Conservation (phyloP, 306 rosid species). For the Hippophae rhamnoides region DNA sequence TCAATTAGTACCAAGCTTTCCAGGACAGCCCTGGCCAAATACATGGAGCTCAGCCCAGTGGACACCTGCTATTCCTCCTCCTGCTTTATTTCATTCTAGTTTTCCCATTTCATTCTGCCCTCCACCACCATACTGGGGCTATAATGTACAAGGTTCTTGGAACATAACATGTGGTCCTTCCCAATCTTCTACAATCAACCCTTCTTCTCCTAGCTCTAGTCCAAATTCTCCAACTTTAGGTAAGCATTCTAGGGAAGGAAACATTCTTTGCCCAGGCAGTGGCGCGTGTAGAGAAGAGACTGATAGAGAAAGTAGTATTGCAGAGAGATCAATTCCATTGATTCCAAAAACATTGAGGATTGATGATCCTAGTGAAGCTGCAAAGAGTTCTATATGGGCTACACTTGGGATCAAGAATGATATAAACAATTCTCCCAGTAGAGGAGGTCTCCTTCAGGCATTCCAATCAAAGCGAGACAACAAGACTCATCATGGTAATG, state of each 20-base stretch:
- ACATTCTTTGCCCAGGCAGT: slow-evolving; percentile 19
- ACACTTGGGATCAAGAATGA: slow-evolving; percentile 60
- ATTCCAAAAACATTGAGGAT: slow-evolving; percentile 59
- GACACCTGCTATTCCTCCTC: slow-evolving; percentile 39
- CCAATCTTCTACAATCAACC: slow-evolving; percentile 27
- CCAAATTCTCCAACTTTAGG: slow-evolving; percentile 37
- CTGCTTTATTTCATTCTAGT: slow-evolving; percentile 41
- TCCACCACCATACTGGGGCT: slow-evolving; percentile 50
- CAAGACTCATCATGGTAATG: slow-evolving; percentile 22
- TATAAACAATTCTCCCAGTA: slow-evolving; percentile 32
- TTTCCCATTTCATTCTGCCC: slow-evolving; percentile 51
- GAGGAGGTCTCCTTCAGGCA: slow-evolving; percentile 39
- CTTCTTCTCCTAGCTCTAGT: slow-evolving; percentile 23
- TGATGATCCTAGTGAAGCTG: slow-evolving; percentile 59
- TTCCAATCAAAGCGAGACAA: slow-evolving; percentile 44
- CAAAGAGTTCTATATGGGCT: slow-evolving; percentile 55
- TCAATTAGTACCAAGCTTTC: slow-evolving; percentile 44
- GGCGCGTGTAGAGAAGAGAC: slow-evolving; percentile 28
- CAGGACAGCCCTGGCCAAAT: slow-evolving; percentile 45
- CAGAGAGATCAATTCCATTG: slow-evolving; percentile 31
- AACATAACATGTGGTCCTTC: slow-evolving; percentile 35
- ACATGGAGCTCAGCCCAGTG: slow-evolving; percentile 47
- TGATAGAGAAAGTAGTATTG: slow-evolving; percentile 20
- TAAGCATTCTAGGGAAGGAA: slow-evolving; percentile 65
- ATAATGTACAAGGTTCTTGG: slow-evolving; percentile 46